These are phyloP conservation scores for Arthroderma sp. DNA, from an alignment of 2,329 filamentous ascomycete species.

Conservation along the genomic window DNA sequence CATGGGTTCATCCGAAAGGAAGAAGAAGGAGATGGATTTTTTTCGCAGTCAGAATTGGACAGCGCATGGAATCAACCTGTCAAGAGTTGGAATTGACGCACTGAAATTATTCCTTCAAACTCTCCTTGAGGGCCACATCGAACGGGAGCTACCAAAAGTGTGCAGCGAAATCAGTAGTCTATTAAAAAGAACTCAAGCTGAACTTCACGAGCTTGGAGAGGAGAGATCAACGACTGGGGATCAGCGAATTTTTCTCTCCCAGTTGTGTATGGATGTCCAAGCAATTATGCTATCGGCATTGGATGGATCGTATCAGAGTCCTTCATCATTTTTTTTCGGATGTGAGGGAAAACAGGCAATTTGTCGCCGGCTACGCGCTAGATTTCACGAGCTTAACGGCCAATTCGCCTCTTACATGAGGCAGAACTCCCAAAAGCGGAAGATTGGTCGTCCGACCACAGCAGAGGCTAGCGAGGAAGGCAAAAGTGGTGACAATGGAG, in stretches of 20 bases:
- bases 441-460: background rate
- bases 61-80: constrained; percentile 21
- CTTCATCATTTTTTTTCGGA: too few species aligned
- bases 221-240: background rate
- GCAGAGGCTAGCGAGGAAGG: too few species aligned
- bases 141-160: constrained; percentile 28
- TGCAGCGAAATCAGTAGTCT: background rate
- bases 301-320: too few species aligned
- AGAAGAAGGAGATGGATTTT: background rate
- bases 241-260: constrained; percentile 2
- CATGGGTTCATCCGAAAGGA: background rate
- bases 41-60: background rate
- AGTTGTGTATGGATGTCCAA: background rate
- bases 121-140: constrained; percentile 29
- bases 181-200: background rate
- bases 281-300: background rate
- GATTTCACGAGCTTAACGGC: constrained; percentile 12
- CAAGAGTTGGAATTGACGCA: constrained; percentile 29
- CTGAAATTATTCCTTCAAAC: constrained; percentile 29
- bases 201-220: constrained; percentile 3
- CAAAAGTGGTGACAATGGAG: too few species aligned
- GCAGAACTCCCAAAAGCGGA: constrained; percentile 10
- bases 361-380: constrained; percentile 10
- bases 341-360: too few species aligned
- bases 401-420: constrained; percentile 13